Evolutionary conservation across 345 rosid genomes (phyloP).

Genomic region (Anastatica hierochuntica): DNA sequence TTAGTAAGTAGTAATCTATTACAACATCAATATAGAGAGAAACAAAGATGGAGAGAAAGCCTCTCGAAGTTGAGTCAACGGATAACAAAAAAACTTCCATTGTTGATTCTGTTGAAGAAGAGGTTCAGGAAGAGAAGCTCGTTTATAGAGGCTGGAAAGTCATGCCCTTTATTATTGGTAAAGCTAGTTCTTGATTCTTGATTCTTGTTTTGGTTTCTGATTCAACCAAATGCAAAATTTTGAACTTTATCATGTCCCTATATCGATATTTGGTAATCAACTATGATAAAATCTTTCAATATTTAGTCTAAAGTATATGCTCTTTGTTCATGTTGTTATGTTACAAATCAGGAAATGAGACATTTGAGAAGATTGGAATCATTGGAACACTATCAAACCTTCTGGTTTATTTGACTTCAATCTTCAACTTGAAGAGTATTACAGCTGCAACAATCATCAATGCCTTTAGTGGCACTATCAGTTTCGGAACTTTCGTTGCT

Average conservation of each 20-base stretch:
- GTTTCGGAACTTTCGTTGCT: conserved; percentile 58
- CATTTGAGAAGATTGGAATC: conserved; percentile 84
- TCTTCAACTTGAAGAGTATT: conserved; percentile 60
- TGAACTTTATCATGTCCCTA: no score
- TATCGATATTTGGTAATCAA: no score
- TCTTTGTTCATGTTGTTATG: not conserved
- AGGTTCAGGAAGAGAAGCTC: conserved; percentile 13
- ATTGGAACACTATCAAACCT: conserved; percentile 70
- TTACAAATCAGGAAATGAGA: conserved; percentile 41
- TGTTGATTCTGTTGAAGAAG: conserved; percentile 12
- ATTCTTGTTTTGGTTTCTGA: no score
- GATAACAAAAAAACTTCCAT: conserved; percentile 18
- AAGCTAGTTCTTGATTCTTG: no score
- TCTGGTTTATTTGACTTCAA: conserved; percentile 61
- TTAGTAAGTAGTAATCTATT: no score
- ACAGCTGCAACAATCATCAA: conserved; percentile 68
- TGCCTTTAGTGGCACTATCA: conserved; percentile 60
- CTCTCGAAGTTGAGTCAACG: conserved; percentile 23
- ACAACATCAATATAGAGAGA: not conserved
- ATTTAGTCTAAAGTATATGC: not conserved
- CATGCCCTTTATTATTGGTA: conserved; percentile 70
- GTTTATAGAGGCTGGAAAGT: conserved; percentile 64
- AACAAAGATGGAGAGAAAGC: conserved; percentile 24
- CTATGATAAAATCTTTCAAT: not conserved
- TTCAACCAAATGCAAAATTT: no score